These are phyloP conservation scores for Flaveria ramosissima DNA, from an alignment of 129 eudicot genomes.

Conservation along the genomic window DNA sequence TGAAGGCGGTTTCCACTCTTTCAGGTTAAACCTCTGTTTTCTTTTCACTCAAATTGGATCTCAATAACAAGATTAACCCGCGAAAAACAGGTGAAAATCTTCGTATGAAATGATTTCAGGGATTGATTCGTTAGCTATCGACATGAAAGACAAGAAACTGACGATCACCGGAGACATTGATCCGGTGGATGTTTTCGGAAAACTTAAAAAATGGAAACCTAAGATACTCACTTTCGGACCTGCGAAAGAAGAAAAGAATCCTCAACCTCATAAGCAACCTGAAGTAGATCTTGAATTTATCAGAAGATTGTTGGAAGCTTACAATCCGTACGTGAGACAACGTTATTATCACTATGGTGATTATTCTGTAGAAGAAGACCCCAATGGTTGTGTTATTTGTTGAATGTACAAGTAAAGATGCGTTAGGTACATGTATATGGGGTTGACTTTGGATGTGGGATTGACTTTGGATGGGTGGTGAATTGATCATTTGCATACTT, in stretches of 20 bases:
- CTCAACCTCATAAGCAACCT: neutral
- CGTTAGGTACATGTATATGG: neutral
- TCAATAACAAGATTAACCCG: no score
- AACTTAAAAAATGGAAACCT: slow-evolving; percentile 31
- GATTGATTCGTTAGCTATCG: slow-evolving; percentile 22
- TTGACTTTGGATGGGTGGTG: neutral
- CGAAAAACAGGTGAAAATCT: no score
- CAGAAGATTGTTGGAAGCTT: neutral
- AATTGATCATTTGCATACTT: neutral
- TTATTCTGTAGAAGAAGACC: slow-evolving; percentile 35
- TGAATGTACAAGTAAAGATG: slow-evolving; percentile 13
- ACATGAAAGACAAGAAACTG: slow-evolving; percentile 36
- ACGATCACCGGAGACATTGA: slow-evolving; percentile 41
- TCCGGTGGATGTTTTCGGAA: slow-evolving; percentile 26
- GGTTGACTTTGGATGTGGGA: no score
- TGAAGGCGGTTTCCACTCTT: neutral
- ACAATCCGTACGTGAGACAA: slow-evolving; percentile 24
- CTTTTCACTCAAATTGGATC: neutral
- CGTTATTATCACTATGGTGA: slow-evolving; percentile 17
- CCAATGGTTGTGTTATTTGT: slow-evolving; percentile 43
- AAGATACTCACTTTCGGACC: slow-evolving; percentile 38
- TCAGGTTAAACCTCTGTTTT: neutral
- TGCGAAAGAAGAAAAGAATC: slow-evolving; percentile 27
- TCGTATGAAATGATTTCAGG: neutral
- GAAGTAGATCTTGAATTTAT: neutral